Base-by-base conservation (phyloP, 2,329 filamentous ascomycete species). In the Pseudofabraea citricarpa region DNA sequence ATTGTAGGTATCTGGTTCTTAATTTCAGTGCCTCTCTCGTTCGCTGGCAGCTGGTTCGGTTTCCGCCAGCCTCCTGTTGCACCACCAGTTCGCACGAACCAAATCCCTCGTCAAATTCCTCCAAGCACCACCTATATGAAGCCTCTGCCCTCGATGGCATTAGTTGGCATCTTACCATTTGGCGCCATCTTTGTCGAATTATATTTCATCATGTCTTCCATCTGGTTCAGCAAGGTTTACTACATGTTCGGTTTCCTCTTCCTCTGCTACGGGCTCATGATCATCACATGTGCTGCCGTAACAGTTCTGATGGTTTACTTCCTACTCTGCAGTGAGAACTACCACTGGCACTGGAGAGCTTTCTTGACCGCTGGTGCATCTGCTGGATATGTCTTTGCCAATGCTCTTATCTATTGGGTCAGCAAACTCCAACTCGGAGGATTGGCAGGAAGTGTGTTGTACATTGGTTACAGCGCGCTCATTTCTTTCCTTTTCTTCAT, bases 241-340 rank as follows among this genome's bases (percentile, higher is more conserved):
- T 98, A 98, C 77, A 98, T 98, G 93, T 98, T 98, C 59, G 93
- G 93, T 18, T 98, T 98, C 75, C 73, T 98, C 26, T 98, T 98
- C 74, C 77, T 98, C 44, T 96, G 90, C 74, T 98, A 95, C 61
- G 90, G 87, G 9, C 78, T 98, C 39, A 96, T 98, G 90, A 89
- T 97, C 56, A 86, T 95, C 56, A 97, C 93, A 1, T 90, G 86
- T 46, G 91, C 91, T 0, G 85, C 90, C 1, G 91, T 94, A 31
- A 97, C 93, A 1, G 83, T 97, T 7, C 72, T 98, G 15, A 84
- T 97, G 76, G 87, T 96, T 0, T 98, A 98, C 68, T 97, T 97
- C 72, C 64, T 98, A 55, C 81, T 98, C 12, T 97, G 91, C 62
- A 83, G 88, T 0, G 93, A 98, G 69, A 93, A 98, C 68, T 98